Evolutionary conservation across 1,284 basidiomycete genomes (phyloP).

Genomic region (Trichosporon sp.): DNA sequence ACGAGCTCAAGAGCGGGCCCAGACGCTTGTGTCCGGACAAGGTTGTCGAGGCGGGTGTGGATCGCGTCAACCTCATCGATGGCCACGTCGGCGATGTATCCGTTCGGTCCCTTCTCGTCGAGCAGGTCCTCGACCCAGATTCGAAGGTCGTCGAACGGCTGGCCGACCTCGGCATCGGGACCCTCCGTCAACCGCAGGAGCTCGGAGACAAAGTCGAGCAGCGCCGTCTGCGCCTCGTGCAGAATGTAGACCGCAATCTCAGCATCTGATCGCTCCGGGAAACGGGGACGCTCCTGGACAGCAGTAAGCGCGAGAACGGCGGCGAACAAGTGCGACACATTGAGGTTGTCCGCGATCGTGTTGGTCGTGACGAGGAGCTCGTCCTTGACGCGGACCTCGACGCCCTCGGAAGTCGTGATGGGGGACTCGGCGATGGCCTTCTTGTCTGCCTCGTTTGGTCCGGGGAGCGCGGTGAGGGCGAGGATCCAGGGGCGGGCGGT

Average conservation of each 20-base stretch:
- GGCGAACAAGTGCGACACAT: slow-evolving; percentile 47
- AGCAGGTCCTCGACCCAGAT: slow-evolving; percentile 45
- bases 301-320: slow-evolving; percentile 47
- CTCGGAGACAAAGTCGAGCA: slow-evolving; percentile 46
- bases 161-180: slow-evolving; percentile 33
- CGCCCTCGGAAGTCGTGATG: slow-evolving; percentile 37
- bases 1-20: slow-evolving; percentile 44
- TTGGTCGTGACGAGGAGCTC: slow-evolving; percentile 45
- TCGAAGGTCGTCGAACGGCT: slow-evolving; percentile 40
- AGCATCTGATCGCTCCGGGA: slow-evolving; percentile 41
- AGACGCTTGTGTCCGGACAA: slow-evolving; percentile 36
- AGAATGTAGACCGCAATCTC: slow-evolving; percentile 49
- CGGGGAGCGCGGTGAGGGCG: slow-evolving; percentile 43
- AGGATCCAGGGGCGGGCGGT: slow-evolving; percentile 51
- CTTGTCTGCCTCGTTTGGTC: slow-evolving; percentile 45
- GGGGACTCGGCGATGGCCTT: slow-evolving; percentile 41
- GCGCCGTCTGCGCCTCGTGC: slow-evolving; percentile 40
- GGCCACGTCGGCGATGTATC: slow-evolving; percentile 47
- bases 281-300: slow-evolving; percentile 40
- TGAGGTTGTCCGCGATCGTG: slow-evolving; percentile 38
- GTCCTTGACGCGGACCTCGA: slow-evolving; percentile 41
- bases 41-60: slow-evolving; percentile 35
- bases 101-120: slow-evolving; percentile 35
- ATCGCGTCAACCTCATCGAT: slow-evolving; percentile 44
- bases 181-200: slow-evolving; percentile 41